Base-by-base conservation (phyloP, 2,329 filamentous ascomycete genomes). In the Ambrosiella xylebori region DNA sequence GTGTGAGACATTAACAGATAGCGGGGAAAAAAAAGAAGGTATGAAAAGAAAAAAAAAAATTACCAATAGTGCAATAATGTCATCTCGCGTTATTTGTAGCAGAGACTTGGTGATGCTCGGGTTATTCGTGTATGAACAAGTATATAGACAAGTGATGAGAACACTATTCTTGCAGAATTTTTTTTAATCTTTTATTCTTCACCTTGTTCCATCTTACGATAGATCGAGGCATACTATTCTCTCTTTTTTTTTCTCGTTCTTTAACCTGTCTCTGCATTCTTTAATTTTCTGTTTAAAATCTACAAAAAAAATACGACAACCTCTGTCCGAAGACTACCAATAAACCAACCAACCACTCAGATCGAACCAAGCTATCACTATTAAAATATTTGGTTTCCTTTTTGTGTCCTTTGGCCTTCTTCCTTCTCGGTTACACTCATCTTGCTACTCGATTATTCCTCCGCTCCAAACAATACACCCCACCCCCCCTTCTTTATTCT, bases 121-220 rank as follows among this genome's bases (percentile, higher is more conserved):
- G 27, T 27, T 27, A 3, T 27, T 27, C 27, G 27, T 27, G 27
- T 27, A 27, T 27, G 27, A 27, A 27, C 27, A 27, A 47, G 44
- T 54, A 54, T 54, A 40, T 38, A 54, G 51, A 36, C 36, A 15
- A 54, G 36, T 40, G 8, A 17, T 40, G 36, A 39, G 13, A n/a
- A 47, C 56, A 15, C n/a, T 7, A 15, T 27, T 13, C 41, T 40
- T 37, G 19, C 3, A 12, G n/a, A 15, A 19, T 36, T n/a, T 36
- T 36, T 50, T 52, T 36, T 62, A 52, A 11, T 56, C 27, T 45
- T 52, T 51, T 59, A 40, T 45, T 59, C 47, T 59, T 19, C 38
- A 56, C 54, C 49, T 45, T 41, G 55, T 38, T 19, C 45, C 35
- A 8, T 40, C 27, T 36, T 41, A 37, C 47, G 47, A 49, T 58